These are phyloP conservation scores for Aspergillus carbonarius DNA, from an alignment of 2,329 filamentous ascomycete genomes.

Conservation along the genomic window DNA sequence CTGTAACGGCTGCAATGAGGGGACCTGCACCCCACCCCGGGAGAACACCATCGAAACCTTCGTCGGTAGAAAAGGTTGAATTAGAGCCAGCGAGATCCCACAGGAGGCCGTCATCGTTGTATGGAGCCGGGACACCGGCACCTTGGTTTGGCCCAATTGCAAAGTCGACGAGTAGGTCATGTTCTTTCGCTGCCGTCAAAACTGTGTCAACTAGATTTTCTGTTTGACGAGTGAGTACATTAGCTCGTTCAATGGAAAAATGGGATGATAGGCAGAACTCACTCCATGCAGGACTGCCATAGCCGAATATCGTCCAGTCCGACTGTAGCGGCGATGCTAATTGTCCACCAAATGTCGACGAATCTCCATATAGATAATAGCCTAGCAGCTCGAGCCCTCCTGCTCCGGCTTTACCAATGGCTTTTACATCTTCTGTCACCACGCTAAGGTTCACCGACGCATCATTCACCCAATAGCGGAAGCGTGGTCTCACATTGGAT, in stretches of 20 bases:
- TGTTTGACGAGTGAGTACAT: not conserved
- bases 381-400: not conserved
- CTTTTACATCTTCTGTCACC: not conserved
- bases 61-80: not conserved
- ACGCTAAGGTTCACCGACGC: not conserved
- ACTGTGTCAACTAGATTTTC: not conserved
- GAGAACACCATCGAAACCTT: not conserved
- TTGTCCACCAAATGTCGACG: not conserved
- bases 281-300: not conserved
- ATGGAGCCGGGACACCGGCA: constrained; percentile 45
- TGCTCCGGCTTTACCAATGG: not conserved
- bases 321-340: not conserved
- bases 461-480: constrained; percentile 2
- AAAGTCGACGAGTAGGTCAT: constrained; percentile 47
- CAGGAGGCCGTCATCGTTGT: constrained; percentile 30
- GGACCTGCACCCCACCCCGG: constrained; percentile 7
- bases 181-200: constrained; percentile 22
- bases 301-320: constrained; percentile 2
- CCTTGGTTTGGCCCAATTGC: constrained; percentile 50
- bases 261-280: not conserved
- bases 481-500: not conserved
- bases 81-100: constrained; percentile 6
- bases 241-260: no score
- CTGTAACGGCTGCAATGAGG: not conserved
- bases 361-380: not conserved